Percentiles rank a stretch among this genome's conserved stretches.
These are phyloP conservation scores for Leucocoprinus birnbaumii DNA, from an alignment of 768 basidiomycete species.

Conservation along the genomic window DNA sequence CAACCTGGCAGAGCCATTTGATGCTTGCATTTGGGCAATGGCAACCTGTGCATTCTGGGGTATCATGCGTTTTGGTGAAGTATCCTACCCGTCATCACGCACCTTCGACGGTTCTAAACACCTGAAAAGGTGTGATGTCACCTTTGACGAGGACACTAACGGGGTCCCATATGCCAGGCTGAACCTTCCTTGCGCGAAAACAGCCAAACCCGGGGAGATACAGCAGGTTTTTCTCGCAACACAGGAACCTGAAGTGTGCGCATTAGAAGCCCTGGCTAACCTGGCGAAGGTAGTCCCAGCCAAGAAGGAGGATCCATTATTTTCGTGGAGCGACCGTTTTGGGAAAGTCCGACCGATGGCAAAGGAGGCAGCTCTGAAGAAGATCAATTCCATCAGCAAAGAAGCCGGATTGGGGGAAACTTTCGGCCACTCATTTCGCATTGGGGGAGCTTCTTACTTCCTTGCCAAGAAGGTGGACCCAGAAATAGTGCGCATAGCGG, in stretches of 20 bases:
- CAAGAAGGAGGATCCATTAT: slow-evolving; percentile 24
- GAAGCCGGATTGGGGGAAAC: slow-evolving; percentile 25
- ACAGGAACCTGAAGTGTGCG: slow-evolving; percentile 22
- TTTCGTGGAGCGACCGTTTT: slow-evolving; percentile 29
- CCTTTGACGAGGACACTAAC: slow-evolving; percentile 21
- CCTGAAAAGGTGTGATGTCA: slow-evolving; percentile 19
- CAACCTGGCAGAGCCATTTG: slow-evolving; percentile 26
- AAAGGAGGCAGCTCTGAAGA: slow-evolving; percentile 19
- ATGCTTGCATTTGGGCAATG: slow-evolving; percentile 37
- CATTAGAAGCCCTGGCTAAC: slow-evolving; percentile 27
- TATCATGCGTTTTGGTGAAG: slow-evolving; percentile 35
- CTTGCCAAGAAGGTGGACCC: slow-evolving; percentile 27
- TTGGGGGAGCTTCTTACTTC: slow-evolving; percentile 36
- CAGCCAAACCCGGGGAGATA: slow-evolving; percentile 26
- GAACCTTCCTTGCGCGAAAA: slow-evolving; percentile 33
- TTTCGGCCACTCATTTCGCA: slow-evolving; percentile 41
- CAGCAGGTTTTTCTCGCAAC: slow-evolving; percentile 25
- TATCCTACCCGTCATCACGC: slow-evolving; percentile 19
- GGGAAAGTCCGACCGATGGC: slow-evolving; percentile 28
- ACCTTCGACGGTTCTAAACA: slow-evolving; percentile 21
- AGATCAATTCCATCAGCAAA: slow-evolving; percentile 27
- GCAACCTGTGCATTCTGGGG: slow-evolving; percentile 36
- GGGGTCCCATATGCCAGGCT: slow-evolving; percentile 25
- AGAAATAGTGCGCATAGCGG: slow-evolving; percentile 29
- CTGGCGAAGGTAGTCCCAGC: slow-evolving; percentile 25